Conservation (phyloP, 257 asterid genomes). For the Forsythia suspensa region DNA sequence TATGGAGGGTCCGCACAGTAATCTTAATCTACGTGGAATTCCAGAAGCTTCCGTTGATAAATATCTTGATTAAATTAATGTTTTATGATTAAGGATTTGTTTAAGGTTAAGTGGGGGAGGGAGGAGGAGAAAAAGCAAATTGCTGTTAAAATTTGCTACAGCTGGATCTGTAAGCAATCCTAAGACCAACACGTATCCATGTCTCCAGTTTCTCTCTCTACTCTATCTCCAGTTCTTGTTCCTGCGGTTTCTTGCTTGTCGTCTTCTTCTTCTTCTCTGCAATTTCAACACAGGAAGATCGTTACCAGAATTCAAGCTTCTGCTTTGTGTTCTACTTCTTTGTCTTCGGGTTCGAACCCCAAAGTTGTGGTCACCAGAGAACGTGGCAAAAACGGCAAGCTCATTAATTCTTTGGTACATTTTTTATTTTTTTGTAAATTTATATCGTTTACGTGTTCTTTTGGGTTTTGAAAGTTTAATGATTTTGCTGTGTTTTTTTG, state of each 20-base stretch:
- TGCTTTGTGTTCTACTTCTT: conserved; percentile 25
- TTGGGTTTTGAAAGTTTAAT: not conserved
- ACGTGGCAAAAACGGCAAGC: conserved; percentile 77
- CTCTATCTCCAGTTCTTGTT: conserved; percentile 30
- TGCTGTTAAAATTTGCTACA: not conserved
- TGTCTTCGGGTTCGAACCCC: conserved; percentile 35
- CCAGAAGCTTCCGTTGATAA: not conserved
- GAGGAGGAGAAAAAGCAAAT: not conserved
- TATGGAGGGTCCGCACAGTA: not conserved
- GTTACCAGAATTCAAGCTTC: conserved; percentile 9
- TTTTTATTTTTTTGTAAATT: not conserved
- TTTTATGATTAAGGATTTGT: not conserved
- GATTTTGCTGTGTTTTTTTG: no score
- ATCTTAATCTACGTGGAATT: not conserved
- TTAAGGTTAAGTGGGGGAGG: not conserved
- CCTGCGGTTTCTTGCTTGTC: conserved; percentile 29
- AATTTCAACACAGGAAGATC: conserved; percentile 14
- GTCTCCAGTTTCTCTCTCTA: conserved; percentile 44
- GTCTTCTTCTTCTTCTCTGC: conserved; percentile 25
- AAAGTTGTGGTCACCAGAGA: conserved; percentile 83
- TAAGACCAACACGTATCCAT: conserved; percentile 33
- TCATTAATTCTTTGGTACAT: conserved; percentile 63
- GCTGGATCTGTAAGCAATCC: conserved; percentile 24
- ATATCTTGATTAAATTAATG: conserved; percentile 15
- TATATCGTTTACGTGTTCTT: not conserved